Evolutionary conservation across 1,284 basidiomycete genomes (phyloP), one percentile per base, ranked within the genome.

Genomic region (Ceratobasidium sp.): DNA sequence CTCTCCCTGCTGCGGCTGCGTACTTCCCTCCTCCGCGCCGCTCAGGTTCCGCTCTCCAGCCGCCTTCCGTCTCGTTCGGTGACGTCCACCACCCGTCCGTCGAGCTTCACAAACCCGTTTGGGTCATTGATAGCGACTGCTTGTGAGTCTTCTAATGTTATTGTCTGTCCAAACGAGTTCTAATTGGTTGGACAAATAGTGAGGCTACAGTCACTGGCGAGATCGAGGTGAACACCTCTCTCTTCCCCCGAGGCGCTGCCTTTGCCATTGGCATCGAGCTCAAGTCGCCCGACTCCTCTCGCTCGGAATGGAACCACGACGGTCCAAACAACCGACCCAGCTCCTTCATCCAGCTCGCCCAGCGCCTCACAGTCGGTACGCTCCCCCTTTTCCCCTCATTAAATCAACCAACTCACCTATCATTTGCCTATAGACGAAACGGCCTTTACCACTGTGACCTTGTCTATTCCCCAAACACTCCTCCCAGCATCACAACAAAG

Each of bases 291-390:
- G 66, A 44, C 41, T 38, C 63, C 14, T 41, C n/a, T 35, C 63
- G 63, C 8, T 69, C 66, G 18, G 74, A 75, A 43, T 75, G 74
- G 74, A 75, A 75, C 64, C 74, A 75, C 35, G 74, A 75, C 63
- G 73, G 72, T 1, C 64, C 71, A 26, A 70, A 73, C 57, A 61
- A 75, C 44, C 71, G 72, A 21, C 64, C 74, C 3, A 57, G 74
- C 0, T 75, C 74, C 35, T 75, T 69, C 57, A 73, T 75, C 63
- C 74, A 75, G 44, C 64, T 75, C 38, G 74, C 49, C 46, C 62
- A 75, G 23, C 71, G 74, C 5, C 55, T 73, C 3, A 47, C 73
- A 50, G 74, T 75, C 16, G 74, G 66, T 69, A 26, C 35, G 66
- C n/a, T 23, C 26, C 9, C n/a, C 23, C 23, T 21, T 8, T 8